Conservation (phyloP, 2,329 filamentous ascomycete species). For the Clarireedia sp. region DNA sequence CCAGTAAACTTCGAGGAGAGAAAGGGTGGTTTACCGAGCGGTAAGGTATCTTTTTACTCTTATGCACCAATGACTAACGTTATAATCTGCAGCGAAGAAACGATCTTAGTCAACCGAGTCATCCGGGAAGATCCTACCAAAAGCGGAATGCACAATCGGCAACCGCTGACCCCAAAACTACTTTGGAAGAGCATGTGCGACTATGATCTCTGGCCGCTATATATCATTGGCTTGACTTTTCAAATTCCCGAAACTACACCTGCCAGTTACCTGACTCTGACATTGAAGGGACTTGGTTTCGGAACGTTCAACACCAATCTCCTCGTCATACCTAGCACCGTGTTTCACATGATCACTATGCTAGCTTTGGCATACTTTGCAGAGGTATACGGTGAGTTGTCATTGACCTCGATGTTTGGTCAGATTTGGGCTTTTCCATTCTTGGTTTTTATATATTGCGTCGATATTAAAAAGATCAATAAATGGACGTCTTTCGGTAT, state of each 20-base stretch:
- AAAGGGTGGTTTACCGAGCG: slow-evolving; percentile 53
- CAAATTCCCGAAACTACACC: slow-evolving; percentile 44
- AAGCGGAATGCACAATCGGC: slow-evolving; percentile 41
- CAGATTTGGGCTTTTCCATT: slow-evolving; percentile 56
- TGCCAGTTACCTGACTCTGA: slow-evolving; percentile 50
- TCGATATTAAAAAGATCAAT: slow-evolving; percentile 32
- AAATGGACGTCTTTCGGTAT: slow-evolving; percentile 37
- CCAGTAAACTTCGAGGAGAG: slow-evolving; percentile 49
- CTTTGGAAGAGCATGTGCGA: slow-evolving; percentile 42
- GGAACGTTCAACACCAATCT: slow-evolving; percentile 55
- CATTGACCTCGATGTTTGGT: slow-evolving; percentile 39
- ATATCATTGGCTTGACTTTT: slow-evolving; percentile 36
- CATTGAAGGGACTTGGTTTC: slow-evolving; percentile 49
- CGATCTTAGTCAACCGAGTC: slow-evolving; percentile 53
- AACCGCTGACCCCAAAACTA: slow-evolving; percentile 36
- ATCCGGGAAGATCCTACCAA: slow-evolving; percentile 44
- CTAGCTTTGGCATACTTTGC: slow-evolving; percentile 30
- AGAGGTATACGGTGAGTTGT: slow-evolving; percentile 42
- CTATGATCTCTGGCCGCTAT: slow-evolving; percentile 47
- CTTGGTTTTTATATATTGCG: slow-evolving; percentile 36
- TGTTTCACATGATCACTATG: slow-evolving; percentile 39
- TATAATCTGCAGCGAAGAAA: slow-evolving; percentile 37
- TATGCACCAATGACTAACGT: too few relatives aligned
- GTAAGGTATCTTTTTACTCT: too few relatives aligned
- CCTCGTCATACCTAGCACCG: slow-evolving; percentile 50